Evolutionary conservation across 768 basidiomycete species (phyloP), one percentile per base, ranked within the genome.

Genomic region (Cystobasidium tubakii): DNA sequence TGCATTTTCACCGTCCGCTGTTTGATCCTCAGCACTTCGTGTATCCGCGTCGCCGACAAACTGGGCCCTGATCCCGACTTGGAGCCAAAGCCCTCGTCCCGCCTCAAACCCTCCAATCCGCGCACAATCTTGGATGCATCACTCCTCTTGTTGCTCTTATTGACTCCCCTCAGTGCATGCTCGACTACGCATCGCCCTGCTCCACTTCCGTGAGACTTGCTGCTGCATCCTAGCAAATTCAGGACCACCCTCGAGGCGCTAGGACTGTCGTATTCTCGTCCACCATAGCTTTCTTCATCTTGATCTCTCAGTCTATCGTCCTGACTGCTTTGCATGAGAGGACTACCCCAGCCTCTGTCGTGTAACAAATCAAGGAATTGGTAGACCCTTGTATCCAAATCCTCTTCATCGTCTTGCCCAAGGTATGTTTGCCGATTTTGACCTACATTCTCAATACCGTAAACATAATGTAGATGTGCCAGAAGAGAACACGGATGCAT

Each of bases 401-500:
- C 72, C 25, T 34, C 62, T 1, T n/a, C 25, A 1, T 54, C 72
- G 10, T 29, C 9, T 12, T 33, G 33, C 9, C 17, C 21, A n/a
- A 9, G 0, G 46, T 50, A 50, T 9, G 46, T 15, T 29, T 60
- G 57, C 10, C 33, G 57, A 27, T 12, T 6, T 42, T 71, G 69
- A 3, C 69, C 69, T 7, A 71, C 54, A 17, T 60, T 34, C 55
- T 71, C 69, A 31, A 71, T 66, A 34, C 73, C 73, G 79, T 90
- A 92, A 9, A 87, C 86, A 31, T 83, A 84, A 1, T 89, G 85
- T 62, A 98, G 82, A 78, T 91, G 86, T 7, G 78, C 79, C 42
- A 97, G 82, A 66, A 96, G 84, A 0, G 84, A 82, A 0, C 90
- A 85, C 1, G 91, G 89, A 78, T 91, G 89, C 0, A 88, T 86